Base-by-base conservation (phyloP, 2,329 filamentous ascomycete species). In the Penicillium sp. region DNA sequence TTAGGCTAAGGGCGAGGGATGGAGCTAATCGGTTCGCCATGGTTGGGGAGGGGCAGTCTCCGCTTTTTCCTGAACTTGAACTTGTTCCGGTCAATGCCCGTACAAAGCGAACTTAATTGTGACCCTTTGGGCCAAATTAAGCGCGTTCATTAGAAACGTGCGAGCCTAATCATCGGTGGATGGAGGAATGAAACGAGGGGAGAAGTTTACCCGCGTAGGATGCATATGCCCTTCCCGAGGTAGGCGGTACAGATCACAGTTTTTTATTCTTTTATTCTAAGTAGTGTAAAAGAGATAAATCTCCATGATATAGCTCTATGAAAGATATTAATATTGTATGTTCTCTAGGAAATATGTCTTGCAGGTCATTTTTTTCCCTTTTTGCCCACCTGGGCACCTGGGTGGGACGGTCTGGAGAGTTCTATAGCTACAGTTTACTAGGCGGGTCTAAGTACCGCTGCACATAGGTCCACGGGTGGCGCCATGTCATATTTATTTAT, bases 1-100 rank as follows among this genome's bases (percentile, higher is more conserved):
- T 54, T 58, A 63, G 44, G 54, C 50, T 47, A 42, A 59, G 43
- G 42, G 57, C 33, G 44, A 58, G 50, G 12, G 59, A 60, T 20
- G 56, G 58, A 38, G 53, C 58, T 27, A 59, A 38, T 42, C 52
- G 46, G 29, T 47, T 46, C 43, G 47, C 44, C 55, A 58, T 58
- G 33, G 42, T 49, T 24, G 4, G 37, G n/a, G 28, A 25, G 8
- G 37, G 47, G 24, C 10, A 12, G 42, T 35, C 41, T 47, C 44
- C 49, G 44, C 40, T 47, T 47, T 40, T 28, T 20, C 44, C 27
- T 20, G 40, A 37, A 40, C 49, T 37, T 20, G 40, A 37, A 40
- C 49, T 37, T 23, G 18, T 23, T 37, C 20, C 4, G 33, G 8
- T 10, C 33, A 20, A 18, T 8, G 33, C 18, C 33, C 33, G 33